Evolutionary conservation across 768 basidiomycete species (phyloP), one percentile per base, ranked within the genome.

Genomic region (Tricholoma furcatifolium): DNA sequence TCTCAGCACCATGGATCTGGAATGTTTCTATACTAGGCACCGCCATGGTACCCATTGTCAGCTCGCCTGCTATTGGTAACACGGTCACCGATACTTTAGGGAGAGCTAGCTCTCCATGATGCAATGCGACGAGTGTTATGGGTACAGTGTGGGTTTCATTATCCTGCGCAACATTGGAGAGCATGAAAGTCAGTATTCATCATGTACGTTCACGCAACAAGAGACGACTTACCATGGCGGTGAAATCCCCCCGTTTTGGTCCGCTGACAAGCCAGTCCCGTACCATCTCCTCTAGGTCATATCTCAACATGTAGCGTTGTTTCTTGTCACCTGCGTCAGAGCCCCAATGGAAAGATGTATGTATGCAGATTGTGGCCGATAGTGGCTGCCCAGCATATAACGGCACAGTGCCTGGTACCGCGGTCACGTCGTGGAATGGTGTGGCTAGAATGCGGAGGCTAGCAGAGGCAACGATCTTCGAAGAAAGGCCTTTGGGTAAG

Each of bases 221-320:
- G 23, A 35, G 14, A 30, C 27, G 1, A 63, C 83, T 47, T 62
- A 91, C 95, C 70, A 73, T 76, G 2, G 88, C 90, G 15, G 77
- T 49, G 61, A 91, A 95, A 59, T 89, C 88, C 1, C 93, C 94
- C 47, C 88, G 83, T 70, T 94, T 96, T 38, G 79, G 78, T 8
- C 95, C 95, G 55, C 91, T 89, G 8, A 98, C 82, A 3, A 97
- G 75, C 95, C 95, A 98, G 58, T 91, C 88, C 44, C 83, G 84
- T 15, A 84, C 78, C 67, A 84, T 78, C 58, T 93, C 91, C 52
- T 90, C 84, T 14, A 97, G 76, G 57, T 94, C 91, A 63, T 88
- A 98, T 34, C 85, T 79, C 69, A 95, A 76, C 36, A 69, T 62
- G 63, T 85, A 87, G 49, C 67, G 68, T 18, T 66, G 69, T 24